Base-by-base conservation (phyloP, 768 basidiomycete genomes). In the Leccinellum rugosiceps region DNA sequence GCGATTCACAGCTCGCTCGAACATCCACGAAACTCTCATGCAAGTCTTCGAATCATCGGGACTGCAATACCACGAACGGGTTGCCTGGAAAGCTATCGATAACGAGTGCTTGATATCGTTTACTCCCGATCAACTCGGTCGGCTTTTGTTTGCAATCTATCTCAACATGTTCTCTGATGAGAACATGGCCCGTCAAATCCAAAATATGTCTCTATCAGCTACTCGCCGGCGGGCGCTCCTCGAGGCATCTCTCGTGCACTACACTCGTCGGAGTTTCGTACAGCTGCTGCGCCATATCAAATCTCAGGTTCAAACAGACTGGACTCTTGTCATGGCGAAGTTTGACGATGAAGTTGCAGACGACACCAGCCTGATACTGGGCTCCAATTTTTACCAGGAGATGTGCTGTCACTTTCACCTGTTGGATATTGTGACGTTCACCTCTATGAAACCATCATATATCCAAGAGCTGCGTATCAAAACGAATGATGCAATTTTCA, bases 191-290 rank as follows among this genome's bases (percentile, higher is more conserved):
- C 54, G 57, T 46, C 59, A 50, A 21, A 3, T 67, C 15, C 50
- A 56, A 35, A 55, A 55, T 15, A 6, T 52, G 10, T 53, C 57
- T 38, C 11, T 48, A 4, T 64, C 60, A 8, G 1, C 19, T 13
- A 32, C 14, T 10, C 58, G 49, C 46, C 26, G 46, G 17, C 46
- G 46, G 17, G 55, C 50, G 9, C 0, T 61, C 10, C 43, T 41
- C 1, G 55, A 54, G 13, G 61, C 66, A 11, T 63, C 56, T 30
- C 57, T 72, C 30, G 26, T 76, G 21, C 80, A 80, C 58, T 84
- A 86, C 60, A 75, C 68, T 10, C 77, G 85, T 13, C 71, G 71
- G 35, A 78, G 75, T 31, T 83, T 85, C 52, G 81, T 72, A 1
- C 59, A 73, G 3, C 67, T 87, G 43, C 66, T 86, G 15, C 62